These are phyloP conservation scores for Microsporum ferrugineum DNA, from an alignment of 2,329 filamentous ascomycete species.

Conservation along the genomic window DNA sequence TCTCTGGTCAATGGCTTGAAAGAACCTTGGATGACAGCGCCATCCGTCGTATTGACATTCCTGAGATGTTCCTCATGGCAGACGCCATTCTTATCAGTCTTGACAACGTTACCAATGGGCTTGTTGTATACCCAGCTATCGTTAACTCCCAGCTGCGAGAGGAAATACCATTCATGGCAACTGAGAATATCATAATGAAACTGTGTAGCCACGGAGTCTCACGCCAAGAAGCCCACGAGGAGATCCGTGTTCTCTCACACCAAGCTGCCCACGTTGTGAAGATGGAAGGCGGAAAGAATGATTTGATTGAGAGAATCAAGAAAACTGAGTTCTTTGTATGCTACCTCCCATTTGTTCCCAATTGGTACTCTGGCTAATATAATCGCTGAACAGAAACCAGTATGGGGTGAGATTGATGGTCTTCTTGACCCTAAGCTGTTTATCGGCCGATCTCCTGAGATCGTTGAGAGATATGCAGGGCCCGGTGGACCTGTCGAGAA, in stretches of 20 bases:
- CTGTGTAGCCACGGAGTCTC: slow-evolving; percentile 58
- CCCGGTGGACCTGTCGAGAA: slow-evolving; percentile 11
- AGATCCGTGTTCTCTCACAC: slow-evolving; percentile 72
- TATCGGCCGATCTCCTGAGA: slow-evolving; percentile 44
- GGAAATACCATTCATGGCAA: slow-evolving; percentile 81
- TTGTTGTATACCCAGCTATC: slow-evolving; percentile 67
- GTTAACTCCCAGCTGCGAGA: slow-evolving; percentile 57
- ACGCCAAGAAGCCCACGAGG: slow-evolving; percentile 73
- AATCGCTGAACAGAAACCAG: slow-evolving; percentile 31
- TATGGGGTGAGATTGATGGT: slow-evolving; percentile 56
- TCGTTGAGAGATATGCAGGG: slow-evolving; percentile 40
- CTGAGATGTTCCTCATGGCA: slow-evolving; percentile 56
- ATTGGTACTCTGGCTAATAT: not conserved
- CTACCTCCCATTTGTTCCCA: slow-evolving; percentile 24
- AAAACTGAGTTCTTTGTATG: slow-evolving; percentile 58
- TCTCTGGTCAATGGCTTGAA: slow-evolving; percentile 64
- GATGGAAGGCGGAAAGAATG: slow-evolving; percentile 62
- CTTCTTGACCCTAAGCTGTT: slow-evolving; percentile 55
- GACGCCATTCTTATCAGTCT: slow-evolving; percentile 56
- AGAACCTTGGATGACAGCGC: slow-evolving; percentile 59
- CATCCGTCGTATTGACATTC: slow-evolving; percentile 44
- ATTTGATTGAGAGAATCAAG: slow-evolving; percentile 68
- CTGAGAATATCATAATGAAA: slow-evolving; percentile 63
- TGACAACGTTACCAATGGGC: slow-evolving; percentile 56
- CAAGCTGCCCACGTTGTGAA: slow-evolving; percentile 62